Percentiles rank a stretch among this genome's conserved stretches.
These are phyloP conservation scores for Fusarium stilboides DNA, from an alignment of 2,329 filamentous ascomycete species.

Conservation along the genomic window DNA sequence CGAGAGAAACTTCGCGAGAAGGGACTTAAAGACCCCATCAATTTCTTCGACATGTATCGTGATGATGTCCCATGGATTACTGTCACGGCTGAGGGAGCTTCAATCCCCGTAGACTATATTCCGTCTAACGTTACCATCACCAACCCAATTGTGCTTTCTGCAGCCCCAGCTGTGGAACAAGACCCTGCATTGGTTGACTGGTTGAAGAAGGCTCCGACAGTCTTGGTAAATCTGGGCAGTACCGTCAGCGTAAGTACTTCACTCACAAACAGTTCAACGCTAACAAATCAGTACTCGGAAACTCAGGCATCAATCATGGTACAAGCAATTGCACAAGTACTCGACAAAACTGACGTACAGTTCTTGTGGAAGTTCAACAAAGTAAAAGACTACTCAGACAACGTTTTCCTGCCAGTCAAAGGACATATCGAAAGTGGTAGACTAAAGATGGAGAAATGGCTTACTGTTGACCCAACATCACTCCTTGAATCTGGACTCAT, in stretches of 20 bases:
- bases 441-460: constrained; percentile 50
- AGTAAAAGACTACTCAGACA: constrained; percentile 26
- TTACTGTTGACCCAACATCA: constrained; percentile 52
- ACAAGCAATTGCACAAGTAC: constrained; percentile 41
- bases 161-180: constrained; percentile 53
- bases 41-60: too few species aligned
- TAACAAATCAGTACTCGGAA: constrained; percentile 5
- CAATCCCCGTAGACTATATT: too few species aligned
- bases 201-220: constrained; percentile 59
- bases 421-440: constrained; percentile 42
- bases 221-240: constrained; percentile 66
- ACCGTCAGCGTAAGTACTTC: constrained; percentile 16
- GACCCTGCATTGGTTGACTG: constrained; percentile 62
- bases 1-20: too few species aligned
- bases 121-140: constrained; percentile 42
- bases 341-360: constrained; percentile 47
- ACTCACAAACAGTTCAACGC: neutral
- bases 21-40: too few species aligned
- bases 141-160: constrained; percentile 62
- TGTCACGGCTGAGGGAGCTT: too few species aligned
- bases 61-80: too few species aligned
- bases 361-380: constrained; percentile 55
- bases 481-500: constrained; percentile 56
- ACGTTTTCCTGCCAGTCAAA: constrained; percentile 26
- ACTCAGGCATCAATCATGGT: constrained; percentile 41